Evolutionary conservation across 768 basidiomycete genomes (phyloP), one percentile per base, ranked within the genome.

Genomic region (Leucosporidium creatinivorum): DNA sequence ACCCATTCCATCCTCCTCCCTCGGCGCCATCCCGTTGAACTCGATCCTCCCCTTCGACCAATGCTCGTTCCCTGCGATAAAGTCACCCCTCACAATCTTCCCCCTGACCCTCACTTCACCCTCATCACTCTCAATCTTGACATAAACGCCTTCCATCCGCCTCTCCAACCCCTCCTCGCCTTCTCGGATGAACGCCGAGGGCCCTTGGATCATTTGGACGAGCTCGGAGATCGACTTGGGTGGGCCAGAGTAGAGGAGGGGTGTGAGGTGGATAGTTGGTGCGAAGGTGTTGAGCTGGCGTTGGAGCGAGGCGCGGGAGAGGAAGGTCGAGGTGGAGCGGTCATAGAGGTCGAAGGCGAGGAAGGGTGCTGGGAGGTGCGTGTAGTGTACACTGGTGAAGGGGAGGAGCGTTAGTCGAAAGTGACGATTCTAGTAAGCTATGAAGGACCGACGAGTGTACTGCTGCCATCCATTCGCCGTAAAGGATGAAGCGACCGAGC

Each of bases 381-480:
- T 80, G 76, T 86, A 86, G 6, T 82, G 75, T 59, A 86, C 84
- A n/a, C 65, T 66, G 61, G 4, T 2, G 18, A n/a, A 3, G 49
- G 39, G 15, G 39, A 6, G 59, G 23, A 15, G 13, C 30, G n/a
- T n/a, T 0, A 33, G 39, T 13, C 30, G 39, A 26, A 30, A 19
- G 28, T 1, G 8, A 33, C 31, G 7, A 39, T 2, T 9, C 17
- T 19, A 49, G 26, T 3, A n/a, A 25, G 23, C 19, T 33, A 10
- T 4, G 33, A 33, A 5, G 33, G 50, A 31, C 62, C 12, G 10
- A 66, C 8, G 85, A 85, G 75, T 86, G 85, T 19, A 83, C 85
- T 39, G 83, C 84, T 50, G 79, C 83, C 73, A 85, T 78, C 85
- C 86, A 86, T 75, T 87, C 85, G 39, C 86, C 86, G 68, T 81